phyloP scores from a whole-genome alignment of 1,284 basidiomycete species.

The Cerrena zonata region DNA sequence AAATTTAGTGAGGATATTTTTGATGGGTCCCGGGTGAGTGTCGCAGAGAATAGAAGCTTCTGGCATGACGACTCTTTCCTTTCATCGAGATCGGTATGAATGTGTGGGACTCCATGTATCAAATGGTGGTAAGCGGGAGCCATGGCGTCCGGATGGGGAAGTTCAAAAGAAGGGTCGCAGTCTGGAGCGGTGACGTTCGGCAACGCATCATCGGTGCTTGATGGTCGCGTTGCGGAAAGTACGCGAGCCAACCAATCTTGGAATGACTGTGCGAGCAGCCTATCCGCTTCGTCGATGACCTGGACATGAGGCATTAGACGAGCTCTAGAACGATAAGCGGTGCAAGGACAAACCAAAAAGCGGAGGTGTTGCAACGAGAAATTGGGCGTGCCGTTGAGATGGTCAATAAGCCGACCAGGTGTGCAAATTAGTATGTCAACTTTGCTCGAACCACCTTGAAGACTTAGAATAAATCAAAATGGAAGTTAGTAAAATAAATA shows the following conservation, averaged over 20 bases:
- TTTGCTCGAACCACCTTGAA: constrained; percentile 75
- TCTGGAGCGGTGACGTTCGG: constrained; percentile 5
- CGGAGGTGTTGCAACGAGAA: constrained; percentile 92
- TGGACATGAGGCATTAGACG: constrained; percentile 24
- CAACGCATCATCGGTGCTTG: constrained; percentile 17
- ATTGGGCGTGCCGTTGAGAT: constrained; percentile 80
- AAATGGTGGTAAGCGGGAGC: constrained; percentile 53
- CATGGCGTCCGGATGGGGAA: constrained; percentile 45
- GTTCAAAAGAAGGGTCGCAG: not conserved
- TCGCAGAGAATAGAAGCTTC: constrained; percentile 95
- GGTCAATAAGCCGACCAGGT: constrained; percentile 91
- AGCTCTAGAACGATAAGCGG: not conserved
- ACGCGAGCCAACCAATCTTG: constrained; percentile 90
- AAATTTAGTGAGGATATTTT: constrained; percentile 84
- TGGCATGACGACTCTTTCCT: constrained; percentile 69
- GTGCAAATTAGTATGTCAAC: constrained; percentile 94
- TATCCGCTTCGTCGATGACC: constrained; percentile 97
- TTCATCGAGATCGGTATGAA: constrained; percentile 51
- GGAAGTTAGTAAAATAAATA: not conserved
- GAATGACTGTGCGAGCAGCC: constrained; percentile 89
- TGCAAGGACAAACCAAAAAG: constrained; percentile 59
- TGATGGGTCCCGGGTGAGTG: constrained; percentile 88
- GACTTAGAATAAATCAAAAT: constrained; percentile 29
- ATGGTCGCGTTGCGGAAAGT: constrained; percentile 62
- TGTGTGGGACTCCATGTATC: constrained; percentile 33